These are phyloP conservation scores for Pachyrhizus erosus DNA, from an alignment of 306 rosid genomes.

Conservation along the genomic window DNA sequence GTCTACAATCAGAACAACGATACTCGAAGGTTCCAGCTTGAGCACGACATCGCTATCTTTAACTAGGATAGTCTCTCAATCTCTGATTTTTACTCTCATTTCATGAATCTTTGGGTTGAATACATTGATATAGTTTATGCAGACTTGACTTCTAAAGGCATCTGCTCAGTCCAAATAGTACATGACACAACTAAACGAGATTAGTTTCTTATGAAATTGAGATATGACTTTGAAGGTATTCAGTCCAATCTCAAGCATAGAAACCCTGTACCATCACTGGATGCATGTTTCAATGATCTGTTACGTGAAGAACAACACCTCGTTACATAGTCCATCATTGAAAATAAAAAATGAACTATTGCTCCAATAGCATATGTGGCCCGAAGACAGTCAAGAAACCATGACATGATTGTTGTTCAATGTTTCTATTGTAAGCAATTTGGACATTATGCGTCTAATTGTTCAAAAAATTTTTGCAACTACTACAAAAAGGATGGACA, in stretches of 20 bases:
- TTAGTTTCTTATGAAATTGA: too few species aligned
- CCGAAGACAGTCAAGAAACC: not conserved
- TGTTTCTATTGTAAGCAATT: not conserved
- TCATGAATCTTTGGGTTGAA: constrained; percentile 20
- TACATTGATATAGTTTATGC: not conserved
- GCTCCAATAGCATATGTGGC: not conserved
- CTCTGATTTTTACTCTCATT: constrained; percentile 1
- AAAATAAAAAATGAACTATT: too few species aligned
- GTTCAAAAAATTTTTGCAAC: not conserved
- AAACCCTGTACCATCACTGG: not conserved
- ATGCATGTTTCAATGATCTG: not conserved
- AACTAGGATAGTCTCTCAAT: too few species aligned
- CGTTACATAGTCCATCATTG: not conserved
- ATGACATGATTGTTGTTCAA: not conserved
- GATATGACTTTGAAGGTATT: too few species aligned
- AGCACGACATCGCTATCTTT: too few species aligned
- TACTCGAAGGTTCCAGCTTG: too few species aligned
- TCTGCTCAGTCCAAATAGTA: too few species aligned
- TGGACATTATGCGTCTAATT: not conserved
- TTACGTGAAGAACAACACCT: not conserved
- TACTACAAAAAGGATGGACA: constrained; percentile 8
- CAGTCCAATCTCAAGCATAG: not conserved
- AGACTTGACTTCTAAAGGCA: not conserved
- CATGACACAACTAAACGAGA: too few species aligned
- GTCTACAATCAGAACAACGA: too few species aligned